Conservation (phyloP, 768 basidiomycete genomes). For the Coprinopsis strossmayeri region DNA sequence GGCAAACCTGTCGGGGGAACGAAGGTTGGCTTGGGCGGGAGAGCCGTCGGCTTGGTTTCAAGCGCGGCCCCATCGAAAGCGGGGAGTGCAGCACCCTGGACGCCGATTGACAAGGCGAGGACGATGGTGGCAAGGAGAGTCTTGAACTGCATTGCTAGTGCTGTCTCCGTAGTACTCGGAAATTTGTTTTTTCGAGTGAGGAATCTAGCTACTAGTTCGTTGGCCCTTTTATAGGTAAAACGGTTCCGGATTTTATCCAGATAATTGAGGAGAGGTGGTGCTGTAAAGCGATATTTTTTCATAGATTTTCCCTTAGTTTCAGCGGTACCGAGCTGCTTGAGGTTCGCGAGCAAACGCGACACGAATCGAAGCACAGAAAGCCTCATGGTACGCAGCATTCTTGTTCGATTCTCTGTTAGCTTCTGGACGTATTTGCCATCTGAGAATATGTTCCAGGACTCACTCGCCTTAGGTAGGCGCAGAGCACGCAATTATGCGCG, state of each 20-base stretch:
- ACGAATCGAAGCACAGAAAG: neutral
- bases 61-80: too few species aligned
- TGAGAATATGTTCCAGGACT: too few species aligned
- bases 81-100: neutral
- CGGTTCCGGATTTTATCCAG: neutral
- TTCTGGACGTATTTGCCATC: too few species aligned
- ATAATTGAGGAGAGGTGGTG: neutral
- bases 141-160: constrained; percentile 1
- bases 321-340: neutral
- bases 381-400: neutral
- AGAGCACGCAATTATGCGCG: too few species aligned
- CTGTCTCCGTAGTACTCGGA: neutral
- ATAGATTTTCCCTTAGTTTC: neutral
- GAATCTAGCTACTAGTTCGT: neutral
- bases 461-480: too few species aligned
- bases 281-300: neutral
- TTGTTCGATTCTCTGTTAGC: neutral
- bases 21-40: neutral
- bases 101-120: neutral
- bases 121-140: neutral
- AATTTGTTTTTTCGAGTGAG: constrained; percentile 1
- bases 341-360: neutral
- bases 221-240: neutral
- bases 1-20: neutral
- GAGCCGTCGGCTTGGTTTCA: neutral